Percentiles rank a stretch among this genome's conserved stretches.
Conservation (phyloP, 1,284 basidiomycete genomes). For the Stereum hirsutum region DNA sequence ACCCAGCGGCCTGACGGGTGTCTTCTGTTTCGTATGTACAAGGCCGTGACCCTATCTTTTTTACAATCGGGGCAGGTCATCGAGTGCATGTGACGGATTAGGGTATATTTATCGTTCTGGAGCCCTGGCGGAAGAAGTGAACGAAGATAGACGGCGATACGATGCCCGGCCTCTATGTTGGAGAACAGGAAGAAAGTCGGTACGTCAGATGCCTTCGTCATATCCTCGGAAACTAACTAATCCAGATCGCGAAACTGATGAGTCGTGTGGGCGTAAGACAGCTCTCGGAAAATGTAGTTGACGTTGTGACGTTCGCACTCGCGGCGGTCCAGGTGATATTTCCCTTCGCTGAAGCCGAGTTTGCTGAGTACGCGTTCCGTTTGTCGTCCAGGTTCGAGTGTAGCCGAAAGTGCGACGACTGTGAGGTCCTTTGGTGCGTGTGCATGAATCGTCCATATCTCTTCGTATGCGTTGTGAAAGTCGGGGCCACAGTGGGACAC, state of each 20-base stretch:
- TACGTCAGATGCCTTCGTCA: slow-evolving; percentile 1
- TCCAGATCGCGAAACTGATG: slow-evolving; percentile 9
- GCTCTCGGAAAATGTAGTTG: slow-evolving; percentile 6
- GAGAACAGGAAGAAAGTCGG: slow-evolving; percentile 10
- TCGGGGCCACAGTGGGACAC: slow-evolving; percentile 7
- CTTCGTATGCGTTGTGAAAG: slow-evolving; percentile 5
- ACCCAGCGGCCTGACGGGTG: slow-evolving; percentile 3
- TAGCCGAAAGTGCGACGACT: slow-evolving; percentile 7
- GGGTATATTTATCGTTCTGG: not conserved
- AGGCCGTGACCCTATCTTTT: slow-evolving; percentile 2
- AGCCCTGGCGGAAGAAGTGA: slow-evolving; percentile 1
- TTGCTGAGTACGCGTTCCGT: not conserved
- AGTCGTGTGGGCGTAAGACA: slow-evolving; percentile 2
- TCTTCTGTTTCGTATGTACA: slow-evolving; percentile 4
- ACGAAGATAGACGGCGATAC: slow-evolving; percentile 9
- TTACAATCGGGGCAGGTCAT: slow-evolving; percentile 11
- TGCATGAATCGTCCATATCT: slow-evolving; percentile 1
- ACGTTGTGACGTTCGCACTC: slow-evolving; percentile 11
- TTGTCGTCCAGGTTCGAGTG: slow-evolving; percentile 7
- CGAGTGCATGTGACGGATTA: slow-evolving; percentile 10
- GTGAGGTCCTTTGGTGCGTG: slow-evolving; percentile 2
- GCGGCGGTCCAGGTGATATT: slow-evolving; percentile 6
- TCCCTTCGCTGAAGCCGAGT: slow-evolving; percentile 2
- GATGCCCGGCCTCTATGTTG: slow-evolving; percentile 8
- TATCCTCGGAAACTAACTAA: slow-evolving; percentile 6